Conservation (phyloP, 495 filamentous ascomycete genomes). For the Penicillium egyptiacum region DNA sequence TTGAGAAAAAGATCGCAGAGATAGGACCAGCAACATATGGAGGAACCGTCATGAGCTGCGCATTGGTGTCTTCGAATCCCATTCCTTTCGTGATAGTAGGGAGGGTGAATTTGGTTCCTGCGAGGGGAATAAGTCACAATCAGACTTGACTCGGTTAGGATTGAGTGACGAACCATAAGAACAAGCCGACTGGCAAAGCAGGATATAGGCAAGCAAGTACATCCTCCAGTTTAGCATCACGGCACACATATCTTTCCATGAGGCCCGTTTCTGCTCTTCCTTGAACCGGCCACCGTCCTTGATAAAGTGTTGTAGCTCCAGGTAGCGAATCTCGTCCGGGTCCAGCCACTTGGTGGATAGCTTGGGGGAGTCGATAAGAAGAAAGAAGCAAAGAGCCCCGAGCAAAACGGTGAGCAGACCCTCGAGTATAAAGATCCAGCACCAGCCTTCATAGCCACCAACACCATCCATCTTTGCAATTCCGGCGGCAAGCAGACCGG, state of each 20-base stretch:
- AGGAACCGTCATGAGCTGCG: conserved; percentile 34
- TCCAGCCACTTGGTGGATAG: conserved; percentile 25
- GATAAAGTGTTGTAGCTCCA: conserved; percentile 32
- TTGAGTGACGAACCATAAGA: conserved; percentile 24
- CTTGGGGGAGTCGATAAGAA: conserved; percentile 29
- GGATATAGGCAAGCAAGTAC: conserved; percentile 31
- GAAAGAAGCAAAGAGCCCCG: conserved; percentile 57
- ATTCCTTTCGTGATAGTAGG: conserved; percentile 33
- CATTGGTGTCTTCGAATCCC: conserved; percentile 33
- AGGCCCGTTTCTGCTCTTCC: conserved; percentile 19
- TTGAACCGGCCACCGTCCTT: conserved; percentile 31
- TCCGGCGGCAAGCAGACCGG: conserved; percentile 63
- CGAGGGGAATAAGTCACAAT: neutral
- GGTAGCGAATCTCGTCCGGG: conserved; percentile 28
- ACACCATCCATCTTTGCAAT: conserved; percentile 68
- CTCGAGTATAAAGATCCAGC: conserved; percentile 71
- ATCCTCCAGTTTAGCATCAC: conserved; percentile 31
- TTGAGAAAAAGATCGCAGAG: conserved; percentile 32
- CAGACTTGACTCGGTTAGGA: too few relatives aligned
- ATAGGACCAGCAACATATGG: conserved; percentile 36
- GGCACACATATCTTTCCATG: conserved; percentile 25
- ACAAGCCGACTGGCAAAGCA: conserved; percentile 29
- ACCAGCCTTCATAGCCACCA: conserved; percentile 62
- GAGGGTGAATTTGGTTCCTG: conserved; percentile 34
- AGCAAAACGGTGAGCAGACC: conserved; percentile 58